Conservation (phyloP, 2,329 filamentous ascomycete genomes). For the Fusarium sp. region DNA sequence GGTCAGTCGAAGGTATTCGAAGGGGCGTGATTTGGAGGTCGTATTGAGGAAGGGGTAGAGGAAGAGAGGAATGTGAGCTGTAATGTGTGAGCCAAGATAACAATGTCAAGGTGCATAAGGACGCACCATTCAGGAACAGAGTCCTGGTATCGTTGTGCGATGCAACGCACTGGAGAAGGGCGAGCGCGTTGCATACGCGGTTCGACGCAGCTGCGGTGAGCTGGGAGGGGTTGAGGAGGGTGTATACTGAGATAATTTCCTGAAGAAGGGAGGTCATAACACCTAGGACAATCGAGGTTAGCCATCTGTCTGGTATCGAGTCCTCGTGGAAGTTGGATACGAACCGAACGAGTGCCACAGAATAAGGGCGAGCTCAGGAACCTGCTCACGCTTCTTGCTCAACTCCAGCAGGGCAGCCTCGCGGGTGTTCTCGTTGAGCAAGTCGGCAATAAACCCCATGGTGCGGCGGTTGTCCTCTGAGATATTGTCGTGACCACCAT, state of each 20-base stretch:
- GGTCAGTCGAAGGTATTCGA: slow-evolving; percentile 96
- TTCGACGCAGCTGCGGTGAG: slow-evolving; percentile 98
- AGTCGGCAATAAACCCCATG: slow-evolving; percentile 91
- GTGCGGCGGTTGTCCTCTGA: slow-evolving; percentile 93
- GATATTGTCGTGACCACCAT: slow-evolving; percentile 73
- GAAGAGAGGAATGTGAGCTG: slow-evolving; percentile 97
- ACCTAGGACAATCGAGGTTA: slow-evolving; percentile 63
- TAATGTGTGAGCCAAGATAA: slow-evolving; percentile 24
- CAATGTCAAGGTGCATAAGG: background rate
- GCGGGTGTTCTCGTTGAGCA: slow-evolving; percentile 86
- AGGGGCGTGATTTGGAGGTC: slow-evolving; percentile 96
- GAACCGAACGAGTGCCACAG: slow-evolving; percentile 98
- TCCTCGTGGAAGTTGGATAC: slow-evolving; percentile 45
- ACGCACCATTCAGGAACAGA: slow-evolving; percentile 89
- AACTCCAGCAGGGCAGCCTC: slow-evolving; percentile 94
- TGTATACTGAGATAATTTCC: slow-evolving; percentile 99
- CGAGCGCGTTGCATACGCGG: slow-evolving; percentile 95
- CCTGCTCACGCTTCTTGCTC: slow-evolving; percentile 98
- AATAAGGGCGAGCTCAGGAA: slow-evolving; percentile 94
- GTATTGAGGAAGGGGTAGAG: slow-evolving; percentile 99
- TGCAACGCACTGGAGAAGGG: slow-evolving; percentile 94
- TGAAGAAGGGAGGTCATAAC: slow-evolving; percentile 98
- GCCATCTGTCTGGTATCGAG: slow-evolving; percentile 24
- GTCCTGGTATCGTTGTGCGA: slow-evolving; percentile 97
- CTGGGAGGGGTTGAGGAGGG: slow-evolving; percentile 94